Percentiles rank a stretch among this genome's conserved stretches.
Conservation (phyloP, 2,329 filamentous ascomycete genomes). For the Parastagonospora avenae region DNA sequence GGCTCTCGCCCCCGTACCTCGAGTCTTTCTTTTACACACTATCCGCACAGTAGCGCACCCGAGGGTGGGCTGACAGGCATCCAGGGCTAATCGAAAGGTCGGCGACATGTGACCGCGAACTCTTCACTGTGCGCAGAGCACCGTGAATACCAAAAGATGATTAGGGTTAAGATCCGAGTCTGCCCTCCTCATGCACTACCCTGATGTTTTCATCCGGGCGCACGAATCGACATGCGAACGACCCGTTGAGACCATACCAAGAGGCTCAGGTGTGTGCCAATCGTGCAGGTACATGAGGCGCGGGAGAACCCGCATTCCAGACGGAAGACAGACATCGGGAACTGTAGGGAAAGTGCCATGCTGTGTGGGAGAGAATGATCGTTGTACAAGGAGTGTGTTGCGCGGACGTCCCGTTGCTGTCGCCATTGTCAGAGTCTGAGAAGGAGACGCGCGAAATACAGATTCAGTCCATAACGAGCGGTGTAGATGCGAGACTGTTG, state of each 20-base stretch:
- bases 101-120: constrained; percentile 63
- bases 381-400: constrained; percentile 25
- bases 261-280: constrained; percentile 65
- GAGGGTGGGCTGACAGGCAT: constrained; percentile 23
- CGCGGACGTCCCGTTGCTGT: constrained; percentile 27
- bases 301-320: constrained; percentile 58
- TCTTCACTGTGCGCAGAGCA: constrained; percentile 53
- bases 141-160: constrained; percentile 67
- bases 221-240: constrained; percentile 41
- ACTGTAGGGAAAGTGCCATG: constrained; percentile 81
- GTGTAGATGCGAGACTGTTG: background rate
- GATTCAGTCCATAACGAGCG: constrained; percentile 19
- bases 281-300: constrained; percentile 46
- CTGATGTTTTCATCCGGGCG: constrained; percentile 43
- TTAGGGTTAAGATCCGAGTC: constrained; percentile 98
- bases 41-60: constrained; percentile 21
- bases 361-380: constrained; percentile 49
- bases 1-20: constrained; percentile 52
- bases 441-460: constrained; percentile 5
- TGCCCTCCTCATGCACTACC: constrained; percentile 60
- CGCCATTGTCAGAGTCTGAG: constrained; percentile 36
- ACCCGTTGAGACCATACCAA: constrained; percentile 60
- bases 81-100: constrained; percentile 65
- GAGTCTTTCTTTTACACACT: constrained; percentile 47
- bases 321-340: constrained; percentile 73